phyloP scores from a whole-genome alignment of 805 yeast genomes.

The Wickerhamomyces strasburgensis region DNA sequence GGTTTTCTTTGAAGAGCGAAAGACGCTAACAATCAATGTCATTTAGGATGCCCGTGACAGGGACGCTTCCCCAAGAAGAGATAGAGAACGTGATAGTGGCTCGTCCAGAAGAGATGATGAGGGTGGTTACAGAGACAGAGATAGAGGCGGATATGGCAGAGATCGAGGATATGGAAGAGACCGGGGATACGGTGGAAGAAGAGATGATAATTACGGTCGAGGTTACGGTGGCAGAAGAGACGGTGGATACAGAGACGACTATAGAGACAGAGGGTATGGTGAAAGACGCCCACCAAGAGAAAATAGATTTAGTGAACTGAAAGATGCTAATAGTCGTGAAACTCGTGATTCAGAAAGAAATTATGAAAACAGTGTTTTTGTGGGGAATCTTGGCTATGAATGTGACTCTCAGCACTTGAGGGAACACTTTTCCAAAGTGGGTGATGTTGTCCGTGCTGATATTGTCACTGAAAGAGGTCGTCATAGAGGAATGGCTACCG shows the following conservation, averaged over 20 bases:
- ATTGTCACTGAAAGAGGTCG: constrained; percentile 74
- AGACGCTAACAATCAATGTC: constrained; percentile 7
- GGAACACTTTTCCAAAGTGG: constrained; percentile 53
- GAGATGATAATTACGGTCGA: too few species aligned
- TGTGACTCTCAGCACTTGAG: constrained; percentile 55
- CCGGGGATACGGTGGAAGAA: constrained; percentile 6
- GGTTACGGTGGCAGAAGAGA: constrained; percentile 15
- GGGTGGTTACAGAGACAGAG: constrained; percentile 2
- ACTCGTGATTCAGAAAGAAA: constrained; percentile 45
- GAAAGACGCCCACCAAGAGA: constrained; percentile 25
- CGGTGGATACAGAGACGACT: constrained; percentile 29
- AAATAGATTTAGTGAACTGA: constrained; percentile 24
- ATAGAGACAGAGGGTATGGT: constrained; percentile 33
- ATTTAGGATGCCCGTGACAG: constrained; percentile 24
- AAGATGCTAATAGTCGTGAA: constrained; percentile 24
- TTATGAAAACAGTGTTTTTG: constrained; percentile 63
- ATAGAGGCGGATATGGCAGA: constrained; percentile 8
- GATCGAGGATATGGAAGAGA: too few species aligned
- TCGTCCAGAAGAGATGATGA: constrained; percentile 1
- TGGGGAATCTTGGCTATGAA: constrained; percentile 69
- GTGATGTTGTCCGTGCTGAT: constrained; percentile 75
- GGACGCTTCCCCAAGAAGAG: constrained; percentile 30
- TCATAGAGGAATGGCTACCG: constrained; percentile 88
- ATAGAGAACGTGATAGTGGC: constrained; percentile 5
- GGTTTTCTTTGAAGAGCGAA: background rate